Base-by-base conservation (phyloP, 2,329 filamentous ascomycete genomes). In the Fusarium musae region DNA sequence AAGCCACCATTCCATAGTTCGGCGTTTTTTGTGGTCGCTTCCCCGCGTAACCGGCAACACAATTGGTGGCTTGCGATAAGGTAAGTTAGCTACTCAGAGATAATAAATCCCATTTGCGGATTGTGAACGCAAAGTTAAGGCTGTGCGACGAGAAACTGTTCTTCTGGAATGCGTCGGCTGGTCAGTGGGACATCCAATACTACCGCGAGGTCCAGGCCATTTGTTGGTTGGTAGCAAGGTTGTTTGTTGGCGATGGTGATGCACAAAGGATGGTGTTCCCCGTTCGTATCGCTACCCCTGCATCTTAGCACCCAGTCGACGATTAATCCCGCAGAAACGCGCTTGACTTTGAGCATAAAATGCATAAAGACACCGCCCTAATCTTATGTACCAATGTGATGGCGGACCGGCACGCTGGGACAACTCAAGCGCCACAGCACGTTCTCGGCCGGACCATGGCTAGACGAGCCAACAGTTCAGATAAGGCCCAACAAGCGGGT, bases 401-500 rank as follows among this genome's bases (percentile, higher is more conserved):
- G 47, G 46, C 46, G 59, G 66, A 43, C 66, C 56, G 42, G 43
- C 42, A 53, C 40, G 37, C 32, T 59, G 37, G 42, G 37, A 52
- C 16, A 69, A 46, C 34, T 39, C 21, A 21, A 59, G 26, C 66
- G 65, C 66, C 65, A 64, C 66, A 32, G 9, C 59, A 59, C 32
- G 59, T 70, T 70, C 66, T 70, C 59, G 47, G 37, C 54, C 37
- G 16, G 44, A 43, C 21, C 37, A 28, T 44, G 42, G 32, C 34
- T 36, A 34, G 23, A 49, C 13, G 30, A 54, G 37, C 60, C 60
- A 63, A n/a, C 46, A 42, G 30, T 36, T 23, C 28, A 52, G 42
- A 19, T 42, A 54, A 42, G 36, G 37, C 17, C 36, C 37, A 23
- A 21, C 36, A 36, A 50, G 36, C 30, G 36, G 61, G 30, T 32